Conservation (phyloP, 345 rosid genomes). For the Theobroma cacao region DNA sequence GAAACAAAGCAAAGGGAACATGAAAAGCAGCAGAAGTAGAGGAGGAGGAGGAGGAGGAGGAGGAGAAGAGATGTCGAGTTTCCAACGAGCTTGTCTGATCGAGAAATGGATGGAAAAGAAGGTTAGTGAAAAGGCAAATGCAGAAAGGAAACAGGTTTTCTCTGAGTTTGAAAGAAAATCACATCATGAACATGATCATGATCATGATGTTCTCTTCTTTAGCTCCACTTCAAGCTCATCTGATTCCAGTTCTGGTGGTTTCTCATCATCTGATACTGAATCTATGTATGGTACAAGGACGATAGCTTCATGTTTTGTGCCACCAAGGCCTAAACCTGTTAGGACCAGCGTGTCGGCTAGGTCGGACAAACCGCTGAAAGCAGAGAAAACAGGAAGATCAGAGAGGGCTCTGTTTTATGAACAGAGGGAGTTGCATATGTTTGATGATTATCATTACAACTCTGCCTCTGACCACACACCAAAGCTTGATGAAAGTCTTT, state of each 20-base stretch:
- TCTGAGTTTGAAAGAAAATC: constrained; percentile 27
- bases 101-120: constrained; percentile 45
- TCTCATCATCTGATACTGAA: constrained; percentile 86
- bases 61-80: constrained; percentile 22
- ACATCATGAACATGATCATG: constrained; percentile 30
- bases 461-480: constrained; percentile 33
- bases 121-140: constrained; percentile 19
- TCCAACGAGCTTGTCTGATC: constrained; percentile 35
- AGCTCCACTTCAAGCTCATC: constrained; percentile 78
- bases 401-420: constrained; percentile 44
- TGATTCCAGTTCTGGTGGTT: constrained; percentile 66
- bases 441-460: constrained; percentile 28
- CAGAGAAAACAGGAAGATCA: constrained; percentile 25
- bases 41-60: neutral
- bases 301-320: constrained; percentile 31
- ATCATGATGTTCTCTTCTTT: constrained; percentile 50
- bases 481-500: constrained; percentile 34
- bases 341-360: constrained; percentile 29
- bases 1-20: constrained; percentile 28
- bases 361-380: constrained; percentile 32
- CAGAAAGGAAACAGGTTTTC: constrained; percentile 18
- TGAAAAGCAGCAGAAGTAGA: constrained; percentile 14
- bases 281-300: constrained; percentile 41
- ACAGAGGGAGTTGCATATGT: constrained; percentile 36
- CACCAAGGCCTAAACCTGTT: constrained; percentile 41